Base-by-base conservation (phyloP, 805 yeast species). In the Candida jianshihensis region DNA sequence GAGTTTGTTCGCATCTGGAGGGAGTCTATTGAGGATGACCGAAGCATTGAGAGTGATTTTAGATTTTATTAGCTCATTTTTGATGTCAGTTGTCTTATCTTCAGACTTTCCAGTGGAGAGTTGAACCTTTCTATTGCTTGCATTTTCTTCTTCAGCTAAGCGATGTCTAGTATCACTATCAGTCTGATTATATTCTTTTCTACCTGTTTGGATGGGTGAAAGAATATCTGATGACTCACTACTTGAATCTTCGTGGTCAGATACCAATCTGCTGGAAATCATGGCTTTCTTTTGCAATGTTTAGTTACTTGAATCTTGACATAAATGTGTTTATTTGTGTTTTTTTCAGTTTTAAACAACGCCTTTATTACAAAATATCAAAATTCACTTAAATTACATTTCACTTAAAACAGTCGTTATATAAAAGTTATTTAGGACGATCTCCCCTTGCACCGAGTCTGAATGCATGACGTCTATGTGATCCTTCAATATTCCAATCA, bases 401-500 rank as follows among this genome's bases (percentile, higher is more conserved):
- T 8, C 24, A 21, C 24, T 8, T 8, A 11, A 21, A 21, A 21
- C 24, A 8, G 11, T 21, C 24, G 11, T 21, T 8, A 21, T 21
- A 8, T 17, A 15, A 22, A 22, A 14, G 2, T 21, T 18, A 34
- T 18, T 37, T 29, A 12, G 43, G 43, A 22, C 36, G 34, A 6
- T 41, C 42, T 7, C 42, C 42, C 12, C 42, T 35, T 8, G 44
- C 29, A 11, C 42, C 41, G 6, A 41, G 20, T 35, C 44, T 35
- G 28, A 41, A 41, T 3, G 38, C 35, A 16, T 41, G 42, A 18
- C 44, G 32, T 41, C 44, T 38, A 27, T 22, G 19, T 12, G n/a
- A 30, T 9, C 40, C 41, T 13, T 34, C 37, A 12, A 18, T 31
- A 16, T 68, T 72, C 52, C 70, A 68, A 46, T 71, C 78, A 58